Evolutionary conservation across 2,329 filamentous ascomycete genomes (phyloP).

Genomic region (Phialophora chinensis): DNA sequence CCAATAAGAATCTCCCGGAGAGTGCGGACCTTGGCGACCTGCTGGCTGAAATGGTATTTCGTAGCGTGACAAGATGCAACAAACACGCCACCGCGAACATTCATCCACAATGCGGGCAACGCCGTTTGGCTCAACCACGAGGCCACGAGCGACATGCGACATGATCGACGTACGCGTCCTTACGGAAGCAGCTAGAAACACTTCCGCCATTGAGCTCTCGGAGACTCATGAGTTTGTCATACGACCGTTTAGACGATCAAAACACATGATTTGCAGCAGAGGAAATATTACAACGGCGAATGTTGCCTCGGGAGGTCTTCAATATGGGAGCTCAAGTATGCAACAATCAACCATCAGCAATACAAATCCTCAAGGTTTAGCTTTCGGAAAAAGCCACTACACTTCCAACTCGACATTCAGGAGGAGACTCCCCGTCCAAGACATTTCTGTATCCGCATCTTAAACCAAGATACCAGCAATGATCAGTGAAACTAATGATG

Average conservation of each 20-base stretch:
- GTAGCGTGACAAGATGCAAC: not conserved
- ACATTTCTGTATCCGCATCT: not conserved
- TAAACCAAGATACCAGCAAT: not conserved
- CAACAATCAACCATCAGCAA: not conserved
- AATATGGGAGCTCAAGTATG: not conserved
- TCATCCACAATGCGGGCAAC: not conserved
- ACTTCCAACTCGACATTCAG: not conserved
- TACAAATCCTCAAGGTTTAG: not conserved
- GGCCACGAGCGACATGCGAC: not conserved
- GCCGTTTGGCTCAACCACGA: not conserved
- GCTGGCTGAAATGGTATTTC: not conserved
- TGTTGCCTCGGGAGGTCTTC: not conserved
- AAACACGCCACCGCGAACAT: not conserved
- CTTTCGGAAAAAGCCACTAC: not conserved
- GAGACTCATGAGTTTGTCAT: constrained; percentile 24
- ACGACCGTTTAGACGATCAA: constrained; percentile 1
- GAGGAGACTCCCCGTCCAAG: not conserved
- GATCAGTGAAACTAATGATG: constrained; percentile 12
- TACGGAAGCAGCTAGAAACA: not conserved
- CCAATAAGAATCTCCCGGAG: no score
- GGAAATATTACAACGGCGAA: not conserved
- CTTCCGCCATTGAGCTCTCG: not conserved
- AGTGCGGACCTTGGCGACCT: no score
- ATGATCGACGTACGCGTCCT: not conserved
- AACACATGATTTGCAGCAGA: not conserved